phyloP scores from a whole-genome alignment of 1,139 yeast species.

The Blastobotrys apis region DNA sequence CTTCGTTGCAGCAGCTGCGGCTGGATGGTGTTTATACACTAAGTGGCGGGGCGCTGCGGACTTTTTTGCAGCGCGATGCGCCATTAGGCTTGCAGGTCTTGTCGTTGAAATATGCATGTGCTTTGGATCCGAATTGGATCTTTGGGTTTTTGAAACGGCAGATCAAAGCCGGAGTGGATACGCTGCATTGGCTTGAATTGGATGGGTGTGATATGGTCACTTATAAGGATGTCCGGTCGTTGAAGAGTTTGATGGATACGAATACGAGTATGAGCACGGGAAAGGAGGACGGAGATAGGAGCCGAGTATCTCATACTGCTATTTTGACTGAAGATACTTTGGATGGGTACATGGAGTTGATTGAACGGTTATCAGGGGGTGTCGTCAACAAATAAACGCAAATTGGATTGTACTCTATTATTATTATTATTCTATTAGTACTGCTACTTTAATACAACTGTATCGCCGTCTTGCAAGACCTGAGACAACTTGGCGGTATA shows the following conservation, averaged over 20 bases:
- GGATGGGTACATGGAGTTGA: slow-evolving; percentile 21
- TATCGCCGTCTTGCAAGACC: slow-evolving; percentile 19
- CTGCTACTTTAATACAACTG: slow-evolving; percentile 8
- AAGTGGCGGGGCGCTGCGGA: slow-evolving; percentile 13
- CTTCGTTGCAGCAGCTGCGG: slow-evolving; percentile 12
- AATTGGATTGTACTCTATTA: neutral
- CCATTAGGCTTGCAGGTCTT: slow-evolving; percentile 15
- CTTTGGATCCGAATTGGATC: slow-evolving; percentile 20
- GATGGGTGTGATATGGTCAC: slow-evolving; percentile 23
- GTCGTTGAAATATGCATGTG: slow-evolving; percentile 13
- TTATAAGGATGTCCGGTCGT: slow-evolving; percentile 15
- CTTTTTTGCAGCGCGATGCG: slow-evolving; percentile 12
- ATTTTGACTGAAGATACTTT: slow-evolving; percentile 23
- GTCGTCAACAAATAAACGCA: slow-evolving; percentile 5
- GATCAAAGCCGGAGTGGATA: neutral
- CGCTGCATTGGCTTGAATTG: slow-evolving; percentile 14
- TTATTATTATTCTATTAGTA: neutral
- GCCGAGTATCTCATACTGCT: slow-evolving; percentile 22
- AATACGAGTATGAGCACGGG: too few relatives aligned
- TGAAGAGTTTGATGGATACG: slow-evolving; percentile 11
- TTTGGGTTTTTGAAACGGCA: slow-evolving; percentile 17
- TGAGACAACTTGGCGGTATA: slow-evolving; percentile 19
- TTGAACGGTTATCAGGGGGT: slow-evolving; percentile 15
- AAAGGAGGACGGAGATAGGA: too few relatives aligned
- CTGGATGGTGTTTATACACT: slow-evolving; percentile 17